Conservation (phyloP, 164 flowering plant species). For the Nymphaea colorata region DNA sequence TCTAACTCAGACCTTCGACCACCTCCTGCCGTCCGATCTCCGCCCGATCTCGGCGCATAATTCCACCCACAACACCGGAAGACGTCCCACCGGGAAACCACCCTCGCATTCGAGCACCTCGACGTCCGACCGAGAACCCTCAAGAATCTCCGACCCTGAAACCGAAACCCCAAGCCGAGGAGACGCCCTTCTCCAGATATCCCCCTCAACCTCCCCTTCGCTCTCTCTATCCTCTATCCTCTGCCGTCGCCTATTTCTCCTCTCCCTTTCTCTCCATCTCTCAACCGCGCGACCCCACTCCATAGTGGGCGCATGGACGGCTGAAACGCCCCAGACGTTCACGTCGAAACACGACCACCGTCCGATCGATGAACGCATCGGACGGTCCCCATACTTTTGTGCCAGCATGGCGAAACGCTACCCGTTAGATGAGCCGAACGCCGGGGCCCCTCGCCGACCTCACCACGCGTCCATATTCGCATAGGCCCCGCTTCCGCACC, state of each 20-base stretch:
- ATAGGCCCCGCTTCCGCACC: not conserved
- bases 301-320: not conserved
- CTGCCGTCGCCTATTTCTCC: not conserved
- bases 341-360: not conserved
- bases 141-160: not conserved
- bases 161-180: not conserved
- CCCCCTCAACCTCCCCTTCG: conserved; percentile 12
- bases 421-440: not conserved
- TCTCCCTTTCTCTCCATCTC: not conserved
- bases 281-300: not conserved
- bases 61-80: conserved; percentile 4
- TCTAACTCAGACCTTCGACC: not conserved
- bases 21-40: not conserved
- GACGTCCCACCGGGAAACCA: not conserved
- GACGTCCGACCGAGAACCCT: conserved; percentile 1
- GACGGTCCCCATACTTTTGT: not conserved
- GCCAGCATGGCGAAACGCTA: not conserved
- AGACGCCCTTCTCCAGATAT: not conserved
- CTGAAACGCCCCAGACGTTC: not conserved
- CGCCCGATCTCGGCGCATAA: conserved; percentile 8
- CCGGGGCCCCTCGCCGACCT: not conserved
- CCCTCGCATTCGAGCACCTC: not conserved
- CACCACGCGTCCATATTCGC: not conserved
- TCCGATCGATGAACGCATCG: not conserved
- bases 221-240: conserved; percentile 4